Evolutionary conservation across 2,329 filamentous ascomycete genomes (phyloP).

Genomic region (Venturia carpophila): DNA sequence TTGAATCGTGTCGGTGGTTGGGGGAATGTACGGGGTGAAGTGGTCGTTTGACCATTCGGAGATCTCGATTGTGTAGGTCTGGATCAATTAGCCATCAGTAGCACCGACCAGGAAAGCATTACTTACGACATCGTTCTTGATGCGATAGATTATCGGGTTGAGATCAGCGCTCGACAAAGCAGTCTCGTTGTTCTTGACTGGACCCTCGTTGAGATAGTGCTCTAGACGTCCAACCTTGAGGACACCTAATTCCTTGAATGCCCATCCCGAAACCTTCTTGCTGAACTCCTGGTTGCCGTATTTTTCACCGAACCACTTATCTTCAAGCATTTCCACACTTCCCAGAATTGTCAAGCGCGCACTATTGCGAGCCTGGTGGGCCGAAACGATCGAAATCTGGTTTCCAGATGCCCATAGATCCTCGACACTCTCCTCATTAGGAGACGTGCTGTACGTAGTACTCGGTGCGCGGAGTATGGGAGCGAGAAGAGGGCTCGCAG

Average conservation of each 20-base stretch:
- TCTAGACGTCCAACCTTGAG: constrained; percentile 74
- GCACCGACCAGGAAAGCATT: not conserved
- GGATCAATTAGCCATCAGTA: constrained; percentile 25
- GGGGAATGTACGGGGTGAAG: constrained; percentile 65
- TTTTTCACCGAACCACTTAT: constrained; percentile 78
- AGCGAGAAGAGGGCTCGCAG: constrained; percentile 63
- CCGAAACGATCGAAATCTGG: constrained; percentile 78
- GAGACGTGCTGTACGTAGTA: constrained; percentile 90
- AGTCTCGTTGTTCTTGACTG: constrained; percentile 34
- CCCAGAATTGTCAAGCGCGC: constrained; percentile 82
- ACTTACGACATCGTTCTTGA: constrained; percentile 95
- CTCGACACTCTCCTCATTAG: constrained; percentile 71
- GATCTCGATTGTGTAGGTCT: constrained; percentile 81
- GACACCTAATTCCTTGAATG: constrained; percentile 90
- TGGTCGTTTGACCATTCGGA: constrained; percentile 74
- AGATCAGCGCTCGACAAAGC: constrained; percentile 35
- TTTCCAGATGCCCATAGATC: constrained; percentile 77
- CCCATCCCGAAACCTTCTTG: constrained; percentile 81
- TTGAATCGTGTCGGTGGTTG: constrained; percentile 67
- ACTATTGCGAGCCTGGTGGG: constrained; percentile 86
- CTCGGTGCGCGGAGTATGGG: constrained; percentile 74
- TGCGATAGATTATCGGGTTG: constrained; percentile 84
- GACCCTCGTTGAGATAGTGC: constrained; percentile 58
- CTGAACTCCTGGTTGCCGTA: constrained; percentile 81
- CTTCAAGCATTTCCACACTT: constrained; percentile 76